Conservation (phyloP, 2,329 filamentous ascomycete genomes). For the Tricladium varicosporioides region DNA sequence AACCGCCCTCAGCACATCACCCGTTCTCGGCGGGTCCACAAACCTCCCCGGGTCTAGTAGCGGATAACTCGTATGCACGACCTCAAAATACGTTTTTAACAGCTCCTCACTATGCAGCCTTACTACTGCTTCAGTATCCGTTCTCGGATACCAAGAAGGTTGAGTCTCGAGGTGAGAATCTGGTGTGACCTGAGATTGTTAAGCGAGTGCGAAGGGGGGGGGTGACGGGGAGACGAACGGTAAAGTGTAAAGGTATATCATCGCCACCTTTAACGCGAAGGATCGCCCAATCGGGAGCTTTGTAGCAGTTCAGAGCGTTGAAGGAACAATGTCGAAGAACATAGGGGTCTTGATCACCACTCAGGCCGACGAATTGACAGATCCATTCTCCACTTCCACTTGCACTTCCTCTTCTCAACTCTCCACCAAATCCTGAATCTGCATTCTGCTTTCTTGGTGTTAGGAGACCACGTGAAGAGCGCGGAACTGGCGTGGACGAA, state of each 20-base stretch:
- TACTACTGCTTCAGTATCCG: constrained; percentile 25
- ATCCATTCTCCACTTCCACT: constrained; percentile 16
- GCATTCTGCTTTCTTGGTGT: neutral
- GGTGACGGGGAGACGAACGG: constrained; percentile 11
- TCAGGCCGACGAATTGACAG: constrained; percentile 28
- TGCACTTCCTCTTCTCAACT: no score
- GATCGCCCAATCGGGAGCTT: constrained; percentile 26
- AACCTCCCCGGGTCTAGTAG: constrained; percentile 28
- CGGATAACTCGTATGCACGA: constrained; percentile 26
- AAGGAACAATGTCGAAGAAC: constrained; percentile 29
- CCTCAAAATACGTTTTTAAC: constrained; percentile 26
- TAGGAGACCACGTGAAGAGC: neutral
- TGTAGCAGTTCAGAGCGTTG: constrained; percentile 28
- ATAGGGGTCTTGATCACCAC: constrained; percentile 30
- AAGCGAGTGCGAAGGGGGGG: neutral
- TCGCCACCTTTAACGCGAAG: constrained; percentile 23
- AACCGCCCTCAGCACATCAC: constrained; percentile 23
- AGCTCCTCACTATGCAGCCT: constrained; percentile 18
- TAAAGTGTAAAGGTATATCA: constrained; percentile 25
- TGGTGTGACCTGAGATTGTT: constrained; percentile 23
- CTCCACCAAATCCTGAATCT: neutral
- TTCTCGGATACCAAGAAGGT: constrained; percentile 24
- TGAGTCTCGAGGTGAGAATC: constrained; percentile 26
- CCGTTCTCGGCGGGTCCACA: constrained; percentile 8
- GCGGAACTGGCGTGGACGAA: constrained; percentile 1